Base-by-base conservation (phyloP, 495 filamentous ascomycete species). In the Annulohypoxylon nitens region DNA sequence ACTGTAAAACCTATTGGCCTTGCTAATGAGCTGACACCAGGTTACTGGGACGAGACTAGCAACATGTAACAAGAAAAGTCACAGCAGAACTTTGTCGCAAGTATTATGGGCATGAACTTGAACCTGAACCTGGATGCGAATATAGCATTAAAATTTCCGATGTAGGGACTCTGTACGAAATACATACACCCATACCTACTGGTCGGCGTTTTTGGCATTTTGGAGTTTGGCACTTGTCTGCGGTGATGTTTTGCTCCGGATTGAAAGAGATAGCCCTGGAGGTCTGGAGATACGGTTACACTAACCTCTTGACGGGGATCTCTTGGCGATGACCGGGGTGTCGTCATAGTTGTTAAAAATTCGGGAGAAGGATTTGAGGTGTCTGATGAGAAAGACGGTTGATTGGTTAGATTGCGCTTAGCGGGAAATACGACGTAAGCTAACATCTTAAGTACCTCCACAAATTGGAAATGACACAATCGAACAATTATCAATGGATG, bases 281-380 rank as follows among this genome's bases (percentile, higher is more conserved):
- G 53, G 50, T 23, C 20, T 23, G 20, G 30, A 70, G 67, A 61
- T 64, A 59, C 18, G 18, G 64, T 67, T 64, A 66, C 55, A 71
- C 50, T 62, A 64, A 64, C 60, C 23, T 61, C 53, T 61, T 48
- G 63, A 68, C 51, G 59, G 72, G 61, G 63, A 75, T 70, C 72
- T 71, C 72, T 75, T 75, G 72, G 72, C 72, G 59, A 64, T 61
- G 68, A 64, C 67, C 16, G 64, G 72, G 67, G 58, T 75, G 64
- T 75, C 72, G 72, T 75, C 72, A 75, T 75, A 75, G 67, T 18
- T 48, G 26, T 64, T 48, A 54, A 48, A 50, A 67, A 68, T 47
- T 70, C 72, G 72, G 67, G 64, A 71, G 48, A 23, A 71, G 60
- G 71, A 74, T 74, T 70, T 43, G 63, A 51, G 60, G 53, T 70